A percentile compares a stretch with the other conserved stretches of the same genome.
Conservation (phyloP, 2,329 filamentous ascomycete species). For the Niveomyces coronatus region DNA sequence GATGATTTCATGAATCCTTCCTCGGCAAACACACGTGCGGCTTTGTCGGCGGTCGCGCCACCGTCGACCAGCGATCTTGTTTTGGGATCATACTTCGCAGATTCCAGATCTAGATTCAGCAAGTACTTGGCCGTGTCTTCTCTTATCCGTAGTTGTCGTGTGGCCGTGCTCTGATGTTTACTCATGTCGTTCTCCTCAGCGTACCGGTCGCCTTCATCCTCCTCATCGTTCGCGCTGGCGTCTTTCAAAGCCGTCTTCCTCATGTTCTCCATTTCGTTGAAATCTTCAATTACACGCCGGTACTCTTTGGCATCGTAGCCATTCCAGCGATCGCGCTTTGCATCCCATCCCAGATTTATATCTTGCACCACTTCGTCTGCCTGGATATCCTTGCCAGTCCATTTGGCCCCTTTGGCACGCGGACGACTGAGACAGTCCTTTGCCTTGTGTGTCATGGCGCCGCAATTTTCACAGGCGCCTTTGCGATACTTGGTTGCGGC, state of each 20-base stretch:
- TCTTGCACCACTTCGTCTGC: constrained; percentile 83
- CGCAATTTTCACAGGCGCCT: constrained; percentile 97
- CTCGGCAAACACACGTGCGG: constrained; percentile 76
- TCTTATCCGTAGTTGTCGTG: constrained; percentile 78
- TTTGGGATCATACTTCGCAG: constrained; percentile 95
- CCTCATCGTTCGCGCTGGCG: constrained; percentile 36
- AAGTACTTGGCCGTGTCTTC: constrained; percentile 98
- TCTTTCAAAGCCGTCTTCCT: constrained; percentile 43
- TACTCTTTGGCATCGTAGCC: constrained; percentile 92
- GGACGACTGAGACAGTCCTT: constrained; percentile 89
- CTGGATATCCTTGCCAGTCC: constrained; percentile 87
- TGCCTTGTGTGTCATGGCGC: constrained; percentile 89
- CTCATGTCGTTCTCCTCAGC: constrained; percentile 97
- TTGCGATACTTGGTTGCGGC: constrained; percentile 96
- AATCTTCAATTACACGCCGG: constrained; percentile 76
- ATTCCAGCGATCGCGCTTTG: constrained; percentile 95
- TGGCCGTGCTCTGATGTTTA: constrained; percentile 80
- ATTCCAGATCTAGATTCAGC: constrained; percentile 88
- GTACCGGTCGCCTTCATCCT: constrained; percentile 61
- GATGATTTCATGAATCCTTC: constrained; percentile 84
- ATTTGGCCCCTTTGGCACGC: constrained; percentile 80
- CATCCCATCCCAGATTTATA: constrained; percentile 86
- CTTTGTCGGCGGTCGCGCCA: constrained; percentile 69
- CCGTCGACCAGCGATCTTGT: constrained; percentile 83
- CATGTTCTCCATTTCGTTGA: constrained; percentile 73